Evolutionary conservation across 2,329 filamentous ascomycete species (phyloP), one percentile per base, ranked within the genome.

Genomic region (Dactylellina parvicollis): DNA sequence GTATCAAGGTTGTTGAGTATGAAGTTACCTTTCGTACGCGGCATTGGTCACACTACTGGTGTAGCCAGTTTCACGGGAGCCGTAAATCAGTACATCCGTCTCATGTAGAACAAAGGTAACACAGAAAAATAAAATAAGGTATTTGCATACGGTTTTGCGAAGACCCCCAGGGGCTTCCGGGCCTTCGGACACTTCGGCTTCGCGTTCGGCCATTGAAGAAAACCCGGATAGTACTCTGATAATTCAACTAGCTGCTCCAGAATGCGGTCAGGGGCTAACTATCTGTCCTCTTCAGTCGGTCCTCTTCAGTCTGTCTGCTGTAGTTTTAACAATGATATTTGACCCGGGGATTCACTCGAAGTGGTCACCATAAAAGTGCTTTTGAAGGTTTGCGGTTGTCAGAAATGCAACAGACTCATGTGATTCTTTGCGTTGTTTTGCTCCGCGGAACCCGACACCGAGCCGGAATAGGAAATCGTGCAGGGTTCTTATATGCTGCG

Each of bases 21-120:
- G 34, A 60, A 76, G 76, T 76, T 72, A 80, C 81, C 80, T 82
- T 82, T 75, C 81, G 77, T 12, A 80, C 76, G 24, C 81, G 79
- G 71, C 81, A 82, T 75, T 81, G 80, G 75, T 82, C 81, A 76
- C 81, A 82, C 81, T 82, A 62, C 8, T 1, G 28, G 12, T 38
- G 34, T 14, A 38, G 16, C 16, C 16, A 14, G 30, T 32, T 5
- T 5, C 34, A 38, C 4, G 3, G 34, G 3, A 14, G 4, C 34
- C 3, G 34, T 14, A 14, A n/a, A n/a, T 38, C 16, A 38, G 34
- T 14, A 38, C 16, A 38, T 14, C 10, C 12, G 16, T 14, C 12
- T 7, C 5, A 3, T 4, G 12, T 14, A 38, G 4, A 14, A 38
- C 12, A 14, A 14, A 14, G 12, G 16, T 14, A 14, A 38, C 12